These are phyloP conservation scores for Fagopyrum tataricum DNA, from an alignment of 148 eudicot genomes.

Conservation along the genomic window DNA sequence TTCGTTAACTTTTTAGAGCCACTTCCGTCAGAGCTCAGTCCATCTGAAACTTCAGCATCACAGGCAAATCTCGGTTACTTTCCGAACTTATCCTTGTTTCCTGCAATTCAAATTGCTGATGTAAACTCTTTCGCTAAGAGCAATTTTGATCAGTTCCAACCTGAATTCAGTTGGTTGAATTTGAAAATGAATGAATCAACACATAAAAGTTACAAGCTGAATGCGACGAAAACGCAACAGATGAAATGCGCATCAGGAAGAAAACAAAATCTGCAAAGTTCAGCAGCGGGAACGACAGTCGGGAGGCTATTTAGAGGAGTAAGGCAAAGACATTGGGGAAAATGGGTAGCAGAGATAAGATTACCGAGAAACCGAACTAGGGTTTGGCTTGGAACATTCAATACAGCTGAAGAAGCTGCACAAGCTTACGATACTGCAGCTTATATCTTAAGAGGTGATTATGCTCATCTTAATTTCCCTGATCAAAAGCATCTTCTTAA, in stretches of 20 bases:
- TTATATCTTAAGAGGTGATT: constrained; percentile 76
- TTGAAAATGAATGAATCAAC: neutral
- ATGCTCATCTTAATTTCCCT: constrained; percentile 84
- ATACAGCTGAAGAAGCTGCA: constrained; percentile 89
- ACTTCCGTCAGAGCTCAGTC: constrained; percentile 18
- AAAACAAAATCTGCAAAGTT: neutral
- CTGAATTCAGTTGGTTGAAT: neutral
- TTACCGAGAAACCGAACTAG: constrained; percentile 76
- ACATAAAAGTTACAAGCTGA: constrained; percentile 28
- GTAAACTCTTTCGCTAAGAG: neutral
- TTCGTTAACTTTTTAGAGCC: constrained; percentile 39
- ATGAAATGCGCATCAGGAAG: constrained; percentile 38
- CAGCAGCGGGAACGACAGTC: constrained; percentile 13
- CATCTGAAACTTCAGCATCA: constrained; percentile 15
- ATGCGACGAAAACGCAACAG: constrained; percentile 39
- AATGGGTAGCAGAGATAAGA: constrained; percentile 96
- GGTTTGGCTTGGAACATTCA: constrained; percentile 91
- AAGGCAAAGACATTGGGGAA: constrained; percentile 97
- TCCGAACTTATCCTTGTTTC: constrained; percentile 17
- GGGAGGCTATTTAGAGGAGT: constrained; percentile 79
- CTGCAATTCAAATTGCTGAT: constrained; percentile 14
- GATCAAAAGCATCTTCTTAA: constrained; percentile 65
- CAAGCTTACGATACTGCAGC: constrained; percentile 93
- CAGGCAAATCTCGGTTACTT: constrained; percentile 6
- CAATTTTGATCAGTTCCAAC: neutral